Base-by-base conservation (phyloP, 306 rosid genomes). In the Quercus glauca region DNA sequence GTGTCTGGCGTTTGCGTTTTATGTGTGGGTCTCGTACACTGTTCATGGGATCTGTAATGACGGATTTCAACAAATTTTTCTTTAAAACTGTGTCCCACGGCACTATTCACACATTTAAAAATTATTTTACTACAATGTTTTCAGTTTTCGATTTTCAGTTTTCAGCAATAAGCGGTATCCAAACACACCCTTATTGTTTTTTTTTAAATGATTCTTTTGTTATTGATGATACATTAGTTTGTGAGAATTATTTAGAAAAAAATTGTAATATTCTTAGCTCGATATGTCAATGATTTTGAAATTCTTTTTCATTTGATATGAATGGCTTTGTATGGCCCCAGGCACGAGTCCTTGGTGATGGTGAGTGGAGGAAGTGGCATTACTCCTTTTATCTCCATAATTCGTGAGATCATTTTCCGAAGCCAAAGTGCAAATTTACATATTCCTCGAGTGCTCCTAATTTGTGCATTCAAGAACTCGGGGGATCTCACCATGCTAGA, bases 291-390 rank as follows among this genome's bases (percentile, higher is more conserved):
- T 52, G 5, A 31, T 8, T 31, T 20, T 33, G 8, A 56, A 55
- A 20, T 37, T 9, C 21, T 37, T 26, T 64, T 5, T 74, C 4
- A 11, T 71, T 43, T 73, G 35, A 28, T 64, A 37, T 64, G 23
- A 31, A 15, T 14, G 69, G 25, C 11, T 33, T 17, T 67, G 8
- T 67, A 21, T 67, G 71, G 51, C 15, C 1, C 71, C 71, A 86
- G 91, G 73, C 90, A 85, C 35, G 86, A 88, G 41, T 74, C 55
- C 14, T 58, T 90, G 43, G 76, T 88, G 51, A 63, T 90, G 89
- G 73, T 90, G 18, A 71, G 90, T 25, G 92, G 96, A 68, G 96
- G 97, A 25, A 88, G 89, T 74, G 96, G 98, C 18, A 80, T 91
- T 12, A 76, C 94, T 55, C 89, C 96, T 1, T 88, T 89, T 75